Conservation (phyloP, 1,139 yeast genomes). For the Lodderomyces beijingensis region DNA sequence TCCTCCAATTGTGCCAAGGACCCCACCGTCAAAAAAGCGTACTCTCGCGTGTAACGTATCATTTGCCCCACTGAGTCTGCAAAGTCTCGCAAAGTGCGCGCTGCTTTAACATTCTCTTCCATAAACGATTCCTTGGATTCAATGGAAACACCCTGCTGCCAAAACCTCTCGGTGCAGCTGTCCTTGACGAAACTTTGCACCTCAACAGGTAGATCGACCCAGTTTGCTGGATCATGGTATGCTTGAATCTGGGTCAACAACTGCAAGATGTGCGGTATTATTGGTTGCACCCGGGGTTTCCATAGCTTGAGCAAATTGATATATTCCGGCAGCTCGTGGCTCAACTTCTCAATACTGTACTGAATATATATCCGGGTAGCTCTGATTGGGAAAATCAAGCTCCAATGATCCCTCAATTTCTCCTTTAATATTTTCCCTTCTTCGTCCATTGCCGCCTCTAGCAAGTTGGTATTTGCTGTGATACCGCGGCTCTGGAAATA, state of each 20-base stretch:
- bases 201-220: slow-evolving; percentile 82
- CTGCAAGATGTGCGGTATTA: slow-evolving; percentile 85
- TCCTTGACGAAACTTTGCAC: slow-evolving; percentile 88
- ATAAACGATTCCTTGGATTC: slow-evolving; percentile 93
- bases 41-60: slow-evolving; percentile 91
- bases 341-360: slow-evolving; percentile 87
- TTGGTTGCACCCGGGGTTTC: slow-evolving; percentile 92
- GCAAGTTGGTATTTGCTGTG: slow-evolving; percentile 66
- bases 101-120: slow-evolving; percentile 91
- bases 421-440: slow-evolving; percentile 73
- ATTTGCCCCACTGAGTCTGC: slow-evolving; percentile 99
- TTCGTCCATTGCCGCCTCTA: slow-evolving; percentile 86
- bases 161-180: slow-evolving; percentile 87
- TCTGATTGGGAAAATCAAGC: slow-evolving; percentile 88
- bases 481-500: slow-evolving; percentile 84
- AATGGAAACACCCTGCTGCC: slow-evolving; percentile 97
- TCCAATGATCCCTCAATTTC: slow-evolving; percentile 86
- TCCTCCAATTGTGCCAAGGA: slow-evolving; percentile 88
- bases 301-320: slow-evolving; percentile 69
- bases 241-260: slow-evolving; percentile 87
- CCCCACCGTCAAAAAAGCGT: slow-evolving; percentile 86
- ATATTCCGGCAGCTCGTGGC: slow-evolving; percentile 73
- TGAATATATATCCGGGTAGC: slow-evolving; percentile 94
- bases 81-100: slow-evolving; percentile 88
- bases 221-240: slow-evolving; percentile 88